These are phyloP conservation scores for Talaromyces sp. DNA, from an alignment of 2,329 filamentous ascomycete species.

Conservation along the genomic window DNA sequence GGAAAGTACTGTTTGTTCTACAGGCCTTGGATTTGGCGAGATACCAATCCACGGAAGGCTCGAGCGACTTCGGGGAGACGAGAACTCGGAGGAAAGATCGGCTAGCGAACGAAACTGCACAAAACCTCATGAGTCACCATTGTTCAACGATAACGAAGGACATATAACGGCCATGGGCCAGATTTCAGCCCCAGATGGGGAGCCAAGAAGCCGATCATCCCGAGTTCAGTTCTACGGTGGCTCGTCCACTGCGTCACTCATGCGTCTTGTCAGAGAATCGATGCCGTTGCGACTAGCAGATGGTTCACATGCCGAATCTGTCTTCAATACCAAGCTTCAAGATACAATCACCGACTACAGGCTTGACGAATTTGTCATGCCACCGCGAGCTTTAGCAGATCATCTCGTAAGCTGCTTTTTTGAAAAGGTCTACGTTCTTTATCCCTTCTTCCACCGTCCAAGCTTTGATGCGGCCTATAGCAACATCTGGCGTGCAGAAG, in stretches of 20 bases:
- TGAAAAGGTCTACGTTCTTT: constrained; percentile 36
- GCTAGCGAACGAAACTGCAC: background rate
- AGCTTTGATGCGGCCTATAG: constrained; percentile 39
- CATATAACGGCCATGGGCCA: constrained; percentile 37
- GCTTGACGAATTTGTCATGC: constrained; percentile 31
- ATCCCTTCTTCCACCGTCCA: constrained; percentile 40
- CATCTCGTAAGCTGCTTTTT: constrained; percentile 37
- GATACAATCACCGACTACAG: constrained; percentile 14
- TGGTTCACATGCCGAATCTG: background rate
- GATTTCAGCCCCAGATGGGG: constrained; percentile 26
- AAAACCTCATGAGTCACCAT: constrained; percentile 8
- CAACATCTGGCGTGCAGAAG: constrained; percentile 30
- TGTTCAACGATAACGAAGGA: constrained; percentile 1
- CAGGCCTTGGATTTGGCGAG: background rate
- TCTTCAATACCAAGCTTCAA: constrained; percentile 11
- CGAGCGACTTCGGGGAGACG: background rate
- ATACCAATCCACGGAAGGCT: background rate
- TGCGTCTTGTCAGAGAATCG: constrained; percentile 31
- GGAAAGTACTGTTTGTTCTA: background rate
- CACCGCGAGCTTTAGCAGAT: constrained; percentile 38
- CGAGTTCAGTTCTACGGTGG: constrained; percentile 33
- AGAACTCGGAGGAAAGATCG: background rate
- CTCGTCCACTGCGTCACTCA: constrained; percentile 36
- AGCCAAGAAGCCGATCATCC: constrained; percentile 14
- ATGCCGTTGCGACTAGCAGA: background rate